Base-by-base conservation (phyloP, 495 filamentous ascomycete genomes). In the Sordaria brevicollis region DNA sequence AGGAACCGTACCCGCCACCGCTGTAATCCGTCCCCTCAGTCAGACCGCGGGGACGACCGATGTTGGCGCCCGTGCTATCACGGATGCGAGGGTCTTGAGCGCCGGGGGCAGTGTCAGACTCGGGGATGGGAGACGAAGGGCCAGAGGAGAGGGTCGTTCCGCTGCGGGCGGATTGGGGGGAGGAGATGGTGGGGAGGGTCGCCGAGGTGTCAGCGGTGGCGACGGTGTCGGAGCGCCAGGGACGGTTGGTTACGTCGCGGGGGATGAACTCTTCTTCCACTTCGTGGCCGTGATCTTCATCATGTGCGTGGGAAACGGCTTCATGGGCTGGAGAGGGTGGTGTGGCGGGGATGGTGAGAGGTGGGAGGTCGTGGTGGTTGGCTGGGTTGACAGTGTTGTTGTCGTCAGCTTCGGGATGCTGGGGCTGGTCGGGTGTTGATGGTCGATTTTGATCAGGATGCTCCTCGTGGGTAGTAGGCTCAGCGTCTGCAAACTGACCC, bases 141-240 rank as follows among this genome's bases (percentile, higher is more conserved):
- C 73, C 66, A 0, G 76, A 74, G 9, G 74, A 72, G 0, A 74
- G 36, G n/a, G 73, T 75, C 10, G 35, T 73, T 2, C 67, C 66
- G 69, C 75, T 78, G 37, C 41, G 69, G 15, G 70, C 19, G 7
- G 76, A 78, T 41, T 71, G 71, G 0, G 76, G 75, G 0, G 73
- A 70, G 37, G 73, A 76, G 25, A 2, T 13, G 21, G 49, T 62
- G 6, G 5, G 68, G 4, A 9, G 21, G 49, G 49, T 62, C 11
- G 1, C 0, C 1, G 34, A 65, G 10, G 69, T 41, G n/a, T 66
- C 33, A 7, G 39, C 49, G 2, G 73, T 71, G 43, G 73, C 74
- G 36, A 35, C 67, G 0, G 69, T 41, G n/a, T 66, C 33, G 7
- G 39, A 65, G 4, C 31, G 49, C 66, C 39, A 74, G 4, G 67